These are phyloP conservation scores for Emergomyces orientalis DNA, from an alignment of 2,329 filamentous ascomycete species.

Conservation along the genomic window DNA sequence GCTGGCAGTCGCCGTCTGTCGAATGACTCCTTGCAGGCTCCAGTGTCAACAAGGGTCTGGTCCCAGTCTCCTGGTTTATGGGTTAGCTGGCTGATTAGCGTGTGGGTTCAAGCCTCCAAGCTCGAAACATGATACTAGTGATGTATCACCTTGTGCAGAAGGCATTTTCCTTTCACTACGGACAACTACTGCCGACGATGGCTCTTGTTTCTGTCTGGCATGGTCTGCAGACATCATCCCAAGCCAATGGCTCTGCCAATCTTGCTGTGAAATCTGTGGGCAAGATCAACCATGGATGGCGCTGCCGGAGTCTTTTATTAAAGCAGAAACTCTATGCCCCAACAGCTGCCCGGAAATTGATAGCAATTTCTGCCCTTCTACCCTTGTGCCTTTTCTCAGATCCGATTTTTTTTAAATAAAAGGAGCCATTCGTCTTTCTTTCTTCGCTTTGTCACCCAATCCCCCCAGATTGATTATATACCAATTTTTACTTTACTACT, in stretches of 20 bases:
- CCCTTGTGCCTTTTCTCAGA: too few species aligned
- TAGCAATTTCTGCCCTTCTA: background rate
- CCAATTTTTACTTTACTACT: background rate
- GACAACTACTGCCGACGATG: background rate
- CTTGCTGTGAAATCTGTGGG: background rate
- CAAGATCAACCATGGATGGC: conserved; percentile 6
- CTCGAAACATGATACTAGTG: background rate
- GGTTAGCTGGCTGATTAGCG: conserved; percentile 3
- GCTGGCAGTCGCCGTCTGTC: background rate
- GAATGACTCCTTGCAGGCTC: background rate
- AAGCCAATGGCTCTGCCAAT: background rate
- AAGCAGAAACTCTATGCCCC: background rate
- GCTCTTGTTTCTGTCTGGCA: background rate
- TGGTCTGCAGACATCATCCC: background rate
- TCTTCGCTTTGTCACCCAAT: background rate
- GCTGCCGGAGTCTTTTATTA: background rate
- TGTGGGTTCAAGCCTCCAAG: background rate
- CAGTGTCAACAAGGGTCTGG: conserved; percentile 13
- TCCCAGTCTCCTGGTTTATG: conserved; percentile 10
- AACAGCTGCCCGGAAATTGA: background rate
- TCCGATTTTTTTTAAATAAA: background rate
- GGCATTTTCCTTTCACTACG: background rate
- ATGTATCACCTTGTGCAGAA: background rate
- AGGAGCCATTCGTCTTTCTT: background rate
- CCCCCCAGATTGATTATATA: background rate